These are phyloP conservation scores for Lachancea quebecensis DNA, from an alignment of 805 yeast species.

Conservation along the genomic window DNA sequence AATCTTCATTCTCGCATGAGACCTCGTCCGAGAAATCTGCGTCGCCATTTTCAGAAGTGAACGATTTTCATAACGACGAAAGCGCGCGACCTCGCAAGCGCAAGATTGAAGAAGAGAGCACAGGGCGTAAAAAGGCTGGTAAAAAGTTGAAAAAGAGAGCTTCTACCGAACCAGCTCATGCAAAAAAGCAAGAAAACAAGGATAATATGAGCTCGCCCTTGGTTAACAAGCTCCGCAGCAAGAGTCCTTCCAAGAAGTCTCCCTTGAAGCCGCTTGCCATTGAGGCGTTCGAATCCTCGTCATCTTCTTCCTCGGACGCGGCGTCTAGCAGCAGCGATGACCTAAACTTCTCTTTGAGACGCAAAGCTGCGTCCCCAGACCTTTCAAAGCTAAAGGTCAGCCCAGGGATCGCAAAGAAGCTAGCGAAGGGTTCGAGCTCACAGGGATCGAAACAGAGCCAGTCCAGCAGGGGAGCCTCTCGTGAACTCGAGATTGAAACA, in stretches of 20 bases:
- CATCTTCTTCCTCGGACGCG: constrained; percentile 9
- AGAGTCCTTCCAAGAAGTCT: constrained; percentile 18
- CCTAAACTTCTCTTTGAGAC: constrained; percentile 19
- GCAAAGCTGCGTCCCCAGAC: constrained; percentile 29
- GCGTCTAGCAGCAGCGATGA: constrained; percentile 3
- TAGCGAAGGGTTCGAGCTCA: constrained; percentile 12
- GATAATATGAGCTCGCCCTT: constrained; percentile 15
- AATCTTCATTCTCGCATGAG: constrained; percentile 2
- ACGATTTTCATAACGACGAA: constrained; percentile 7
- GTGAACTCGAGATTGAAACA: no score
- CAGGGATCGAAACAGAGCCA: not conserved
- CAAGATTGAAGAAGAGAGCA: constrained; percentile 1
- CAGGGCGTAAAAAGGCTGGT: not conserved
- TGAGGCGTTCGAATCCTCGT: constrained; percentile 19
- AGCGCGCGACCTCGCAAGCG: constrained; percentile 6
- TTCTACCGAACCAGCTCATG: constrained; percentile 1
- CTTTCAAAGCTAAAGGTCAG: constrained; percentile 30
- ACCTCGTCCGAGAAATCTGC: not conserved
- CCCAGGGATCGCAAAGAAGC: constrained; percentile 33
- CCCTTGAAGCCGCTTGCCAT: constrained; percentile 19
- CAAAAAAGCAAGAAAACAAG: not conserved
- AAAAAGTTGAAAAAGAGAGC: constrained; percentile 9
- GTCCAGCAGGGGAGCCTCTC: no score
- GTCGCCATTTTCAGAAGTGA: constrained; percentile 6
- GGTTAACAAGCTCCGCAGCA: constrained; percentile 19